phyloP scores from a whole-genome alignment of 75 land plant species.

The Ceratopteris richardii region DNA sequence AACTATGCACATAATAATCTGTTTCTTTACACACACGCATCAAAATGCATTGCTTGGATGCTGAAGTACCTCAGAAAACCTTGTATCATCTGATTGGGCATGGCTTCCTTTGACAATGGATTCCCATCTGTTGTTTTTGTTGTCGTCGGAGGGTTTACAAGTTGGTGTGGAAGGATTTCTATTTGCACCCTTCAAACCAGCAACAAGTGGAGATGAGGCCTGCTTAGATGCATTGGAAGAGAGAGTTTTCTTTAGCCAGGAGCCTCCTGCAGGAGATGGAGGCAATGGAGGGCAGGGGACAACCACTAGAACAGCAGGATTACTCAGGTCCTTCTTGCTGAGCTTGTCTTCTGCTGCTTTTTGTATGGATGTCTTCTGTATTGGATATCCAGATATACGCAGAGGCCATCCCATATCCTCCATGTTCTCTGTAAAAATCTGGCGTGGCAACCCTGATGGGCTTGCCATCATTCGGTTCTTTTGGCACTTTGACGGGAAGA shows the following conservation, averaged over 20 bases:
- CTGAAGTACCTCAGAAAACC: conserved; percentile 27
- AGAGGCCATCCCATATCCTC: neutral
- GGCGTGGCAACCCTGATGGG: neutral
- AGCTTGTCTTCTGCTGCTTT: neutral
- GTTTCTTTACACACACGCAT: too few relatives aligned
- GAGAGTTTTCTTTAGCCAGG: neutral
- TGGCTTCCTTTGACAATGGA: conserved; percentile 15
- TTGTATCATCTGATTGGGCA: conserved; percentile 5
- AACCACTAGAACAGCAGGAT: neutral
- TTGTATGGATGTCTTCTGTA: neutral
- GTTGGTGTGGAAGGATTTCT: too few relatives aligned
- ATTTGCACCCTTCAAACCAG: too few relatives aligned
- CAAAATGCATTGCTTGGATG: too few relatives aligned
- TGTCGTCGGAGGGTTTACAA: neutral
- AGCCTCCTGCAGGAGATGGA: neutral
- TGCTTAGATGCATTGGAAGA: neutral
- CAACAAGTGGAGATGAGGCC: neutral
- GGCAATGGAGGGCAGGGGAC: neutral
- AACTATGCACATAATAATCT: too few relatives aligned
- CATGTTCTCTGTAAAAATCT: neutral
- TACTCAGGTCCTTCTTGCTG: neutral
- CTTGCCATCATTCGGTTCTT: neutral
- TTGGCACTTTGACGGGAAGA: neutral
- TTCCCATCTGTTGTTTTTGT: conserved; percentile 10
- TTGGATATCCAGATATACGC: neutral